These are phyloP conservation scores for Fusarium equiseti DNA, from an alignment of 2,329 filamentous ascomycete genomes.

Conservation along the genomic window DNA sequence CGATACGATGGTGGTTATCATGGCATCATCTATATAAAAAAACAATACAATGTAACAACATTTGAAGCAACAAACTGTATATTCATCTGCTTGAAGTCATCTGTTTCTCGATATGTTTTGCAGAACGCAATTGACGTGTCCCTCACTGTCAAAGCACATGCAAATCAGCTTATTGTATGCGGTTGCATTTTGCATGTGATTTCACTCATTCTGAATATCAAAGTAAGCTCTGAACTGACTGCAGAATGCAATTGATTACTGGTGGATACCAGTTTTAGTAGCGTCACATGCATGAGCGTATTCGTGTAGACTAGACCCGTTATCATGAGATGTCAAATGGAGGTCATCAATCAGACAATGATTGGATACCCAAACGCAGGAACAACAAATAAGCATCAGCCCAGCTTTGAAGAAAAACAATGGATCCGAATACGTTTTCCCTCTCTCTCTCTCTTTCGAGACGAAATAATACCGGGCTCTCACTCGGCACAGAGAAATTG, in stretches of 20 bases:
- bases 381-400: slow-evolving; percentile 21
- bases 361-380: slow-evolving; percentile 29
- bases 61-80: background rate
- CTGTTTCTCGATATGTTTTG: background rate
- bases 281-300: slow-evolving; percentile 36
- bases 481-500: slow-evolving; percentile 21
- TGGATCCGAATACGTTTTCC: slow-evolving; percentile 25
- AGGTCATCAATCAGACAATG: slow-evolving; percentile 30
- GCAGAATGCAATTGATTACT: background rate
- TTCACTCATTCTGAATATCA: background rate
- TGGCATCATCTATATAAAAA: slow-evolving; percentile 10
- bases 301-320: slow-evolving; percentile 33
- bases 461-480: slow-evolving; percentile 39
- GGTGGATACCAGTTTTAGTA: slow-evolving; percentile 13
- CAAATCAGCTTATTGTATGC: background rate
- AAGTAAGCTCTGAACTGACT: background rate
- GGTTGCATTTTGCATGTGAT: slow-evolving; percentile 32
- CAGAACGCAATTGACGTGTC: background rate
- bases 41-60: slow-evolving; percentile 1
- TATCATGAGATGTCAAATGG: slow-evolving; percentile 16
- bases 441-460: slow-evolving; percentile 3
- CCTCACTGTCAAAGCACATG: slow-evolving; percentile 4
- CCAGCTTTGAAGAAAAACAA: background rate
- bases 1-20: slow-evolving; percentile 18
- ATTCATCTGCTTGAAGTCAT: background rate